phyloP scores from a whole-genome alignment of 164 flowering plant species.

The Warburgia ugandensis region DNA sequence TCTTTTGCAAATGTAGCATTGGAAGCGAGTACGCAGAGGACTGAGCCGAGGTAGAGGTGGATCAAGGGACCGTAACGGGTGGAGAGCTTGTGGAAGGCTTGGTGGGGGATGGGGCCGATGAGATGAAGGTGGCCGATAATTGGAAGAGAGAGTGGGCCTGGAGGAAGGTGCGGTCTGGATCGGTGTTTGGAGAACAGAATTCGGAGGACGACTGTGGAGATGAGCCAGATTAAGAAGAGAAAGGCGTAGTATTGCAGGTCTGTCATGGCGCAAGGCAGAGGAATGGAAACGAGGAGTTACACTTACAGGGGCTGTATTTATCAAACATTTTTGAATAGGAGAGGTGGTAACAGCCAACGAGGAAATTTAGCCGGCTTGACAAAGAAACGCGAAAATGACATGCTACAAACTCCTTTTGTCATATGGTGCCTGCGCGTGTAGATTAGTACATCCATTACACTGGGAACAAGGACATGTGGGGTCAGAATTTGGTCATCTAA shows the following conservation, averaged over 20 bases:
- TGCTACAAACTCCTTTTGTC: no score
- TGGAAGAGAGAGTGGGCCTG: constrained; percentile 43
- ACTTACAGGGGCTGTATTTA: no score
- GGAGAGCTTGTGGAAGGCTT: constrained; percentile 33
- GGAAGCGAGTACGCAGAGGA: constrained; percentile 36
- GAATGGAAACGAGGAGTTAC: no score
- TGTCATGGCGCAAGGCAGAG: constrained; percentile 1
- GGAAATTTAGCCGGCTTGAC: no score
- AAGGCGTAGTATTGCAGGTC: constrained; percentile 12
- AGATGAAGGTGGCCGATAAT: constrained; percentile 59
- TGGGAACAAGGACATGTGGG: no score
- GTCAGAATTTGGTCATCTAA: no score
- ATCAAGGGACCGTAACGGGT: constrained; percentile 45
- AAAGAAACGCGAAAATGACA: no score
- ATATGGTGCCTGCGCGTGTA: no score
- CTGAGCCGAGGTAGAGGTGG: constrained; percentile 39
- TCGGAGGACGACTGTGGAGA: constrained; percentile 18
- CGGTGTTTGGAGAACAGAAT: constrained; percentile 8
- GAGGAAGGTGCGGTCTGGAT: constrained; percentile 25
- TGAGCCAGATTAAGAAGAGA: constrained; percentile 20
- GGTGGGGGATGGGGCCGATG: constrained; percentile 41
- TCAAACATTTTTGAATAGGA: no score
- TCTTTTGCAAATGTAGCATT: constrained; percentile 35
- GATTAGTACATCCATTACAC: no score
- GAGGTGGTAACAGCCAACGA: no score